A percentile compares a stretch with the other conserved stretches of the same genome.
Conservation (phyloP, 2,329 filamentous ascomycete species). For the Plectosphaerella plurivora region DNA sequence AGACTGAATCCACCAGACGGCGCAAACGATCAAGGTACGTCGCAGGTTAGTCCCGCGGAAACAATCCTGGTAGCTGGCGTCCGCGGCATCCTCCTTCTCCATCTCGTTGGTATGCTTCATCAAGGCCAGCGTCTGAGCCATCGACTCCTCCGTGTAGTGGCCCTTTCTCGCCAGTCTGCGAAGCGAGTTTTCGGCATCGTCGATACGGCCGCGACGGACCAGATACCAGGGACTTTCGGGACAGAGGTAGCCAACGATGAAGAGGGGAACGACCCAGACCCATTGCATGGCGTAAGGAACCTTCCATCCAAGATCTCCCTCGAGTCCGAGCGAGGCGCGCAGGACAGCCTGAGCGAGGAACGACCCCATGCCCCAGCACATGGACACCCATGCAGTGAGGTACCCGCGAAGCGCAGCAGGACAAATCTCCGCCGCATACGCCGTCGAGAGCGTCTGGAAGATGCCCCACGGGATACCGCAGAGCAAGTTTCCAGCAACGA, state of each 20-base stretch:
- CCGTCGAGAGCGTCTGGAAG: slow-evolving; percentile 28
- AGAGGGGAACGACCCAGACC: slow-evolving; percentile 29
- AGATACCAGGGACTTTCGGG: slow-evolving; percentile 47
- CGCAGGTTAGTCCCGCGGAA: slow-evolving; percentile 36
- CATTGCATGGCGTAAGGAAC: slow-evolving; percentile 18
- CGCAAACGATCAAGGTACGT: slow-evolving; percentile 31
- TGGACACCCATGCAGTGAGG: slow-evolving; percentile 29
- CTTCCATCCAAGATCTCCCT: slow-evolving; percentile 20
- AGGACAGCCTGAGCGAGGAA: slow-evolving; percentile 31
- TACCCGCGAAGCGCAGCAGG: slow-evolving; percentile 31
- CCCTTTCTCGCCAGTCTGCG: slow-evolving; percentile 35
- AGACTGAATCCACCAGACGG: slow-evolving; percentile 32
- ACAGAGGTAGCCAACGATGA: slow-evolving; percentile 31
- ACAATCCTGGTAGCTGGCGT: slow-evolving; percentile 34
- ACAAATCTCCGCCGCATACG: slow-evolving; percentile 29
- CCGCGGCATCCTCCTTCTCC: slow-evolving; percentile 19
- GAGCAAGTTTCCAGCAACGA: slow-evolving; percentile 20
- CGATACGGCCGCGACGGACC: slow-evolving; percentile 31
- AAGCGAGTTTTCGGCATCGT: slow-evolving; percentile 30
- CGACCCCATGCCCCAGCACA: slow-evolving; percentile 33
- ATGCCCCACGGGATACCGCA: slow-evolving; percentile 25
- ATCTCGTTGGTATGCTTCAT: slow-evolving; percentile 39
- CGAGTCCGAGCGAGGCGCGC: slow-evolving; percentile 24
- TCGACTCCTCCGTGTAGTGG: slow-evolving; percentile 33
- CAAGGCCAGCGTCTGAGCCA: slow-evolving; percentile 33